These are phyloP conservation scores for Quercus phellos DNA, from an alignment of 331 rosid species.

Conservation along the genomic window DNA sequence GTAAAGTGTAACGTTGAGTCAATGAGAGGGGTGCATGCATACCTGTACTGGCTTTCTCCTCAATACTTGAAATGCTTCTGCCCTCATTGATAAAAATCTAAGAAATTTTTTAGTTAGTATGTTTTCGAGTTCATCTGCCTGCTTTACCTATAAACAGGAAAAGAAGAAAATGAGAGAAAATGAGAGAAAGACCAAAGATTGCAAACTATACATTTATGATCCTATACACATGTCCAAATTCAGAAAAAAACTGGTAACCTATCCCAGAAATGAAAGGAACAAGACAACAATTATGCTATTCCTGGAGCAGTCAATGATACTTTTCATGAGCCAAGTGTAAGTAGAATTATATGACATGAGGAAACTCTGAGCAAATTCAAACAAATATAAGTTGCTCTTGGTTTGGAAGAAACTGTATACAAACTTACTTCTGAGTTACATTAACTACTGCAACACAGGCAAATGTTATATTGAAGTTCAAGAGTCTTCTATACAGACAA, in stretches of 20 bases:
- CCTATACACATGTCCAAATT: not conserved
- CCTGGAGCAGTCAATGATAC: not conserved
- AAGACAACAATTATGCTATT: not conserved
- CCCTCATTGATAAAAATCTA: slow-evolving; percentile 95
- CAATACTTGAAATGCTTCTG: slow-evolving; percentile 94
- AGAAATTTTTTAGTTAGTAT: slow-evolving; percentile 90
- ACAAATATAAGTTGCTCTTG: slow-evolving; percentile 8
- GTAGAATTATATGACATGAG: slow-evolving; percentile 3
- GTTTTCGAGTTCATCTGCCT: slow-evolving; percentile 96
- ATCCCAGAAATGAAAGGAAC: not conserved
- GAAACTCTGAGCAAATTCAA: not conserved
- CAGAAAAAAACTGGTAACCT: not conserved
- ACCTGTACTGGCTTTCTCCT: slow-evolving; percentile 98
- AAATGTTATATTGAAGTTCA: not conserved
- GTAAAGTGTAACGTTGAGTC: not conserved
- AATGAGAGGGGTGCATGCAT: not conserved
- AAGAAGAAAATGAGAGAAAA: not conserved
- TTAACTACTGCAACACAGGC: not conserved
- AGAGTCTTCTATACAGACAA: not conserved
- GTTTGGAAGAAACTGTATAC: not conserved
- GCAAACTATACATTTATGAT: not conserved
- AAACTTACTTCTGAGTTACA: not conserved
- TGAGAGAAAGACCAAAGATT: slow-evolving; percentile 3
- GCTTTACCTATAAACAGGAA: slow-evolving; percentile 71
- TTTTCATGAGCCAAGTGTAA: slow-evolving; percentile 5